Percentiles rank a stretch among this genome's conserved stretches.
phyloP scores from a whole-genome alignment of 768 basidiomycete genomes.

The Suillus subalutaceus region DNA sequence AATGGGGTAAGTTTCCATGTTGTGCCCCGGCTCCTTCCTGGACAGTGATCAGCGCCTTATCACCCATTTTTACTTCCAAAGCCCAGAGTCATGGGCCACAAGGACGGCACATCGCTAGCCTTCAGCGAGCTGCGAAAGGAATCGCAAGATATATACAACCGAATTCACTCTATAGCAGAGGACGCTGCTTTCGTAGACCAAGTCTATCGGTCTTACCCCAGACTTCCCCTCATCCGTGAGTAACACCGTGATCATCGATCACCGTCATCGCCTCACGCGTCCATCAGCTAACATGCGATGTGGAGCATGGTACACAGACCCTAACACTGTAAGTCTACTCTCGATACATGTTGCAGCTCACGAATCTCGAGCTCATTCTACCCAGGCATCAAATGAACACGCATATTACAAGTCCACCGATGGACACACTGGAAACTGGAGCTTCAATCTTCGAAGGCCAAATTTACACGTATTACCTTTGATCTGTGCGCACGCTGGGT shows the following conservation, averaged over 20 bases:
- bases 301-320: conserved; percentile 92
- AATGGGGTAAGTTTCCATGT: neutral
- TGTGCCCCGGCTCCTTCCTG: neutral
- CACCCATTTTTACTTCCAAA: neutral
- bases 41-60: neutral
- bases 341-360: conserved; percentile 5
- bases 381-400: conserved; percentile 19
- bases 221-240: conserved; percentile 60
- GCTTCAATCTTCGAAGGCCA: conserved; percentile 80
- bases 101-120: conserved; percentile 22
- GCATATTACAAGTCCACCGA: conserved; percentile 95
- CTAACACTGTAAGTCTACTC: conserved; percentile 50
- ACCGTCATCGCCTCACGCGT: neutral
- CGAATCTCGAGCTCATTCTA: conserved; percentile 8
- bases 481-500: conserved; percentile 63
- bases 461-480: conserved; percentile 79
- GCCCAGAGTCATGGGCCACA: conserved; percentile 7
- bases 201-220: conserved; percentile 50
- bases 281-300: conserved; percentile 85
- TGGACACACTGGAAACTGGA: conserved; percentile 84
- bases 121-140: conserved; percentile 64
- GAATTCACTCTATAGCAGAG: conserved; percentile 82
- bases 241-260: conserved; percentile 19
- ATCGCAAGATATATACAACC: conserved; percentile 80
- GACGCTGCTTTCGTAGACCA: conserved; percentile 71